Conservation (phyloP, 495 filamentous ascomycete species). For the Darksidea phi region DNA sequence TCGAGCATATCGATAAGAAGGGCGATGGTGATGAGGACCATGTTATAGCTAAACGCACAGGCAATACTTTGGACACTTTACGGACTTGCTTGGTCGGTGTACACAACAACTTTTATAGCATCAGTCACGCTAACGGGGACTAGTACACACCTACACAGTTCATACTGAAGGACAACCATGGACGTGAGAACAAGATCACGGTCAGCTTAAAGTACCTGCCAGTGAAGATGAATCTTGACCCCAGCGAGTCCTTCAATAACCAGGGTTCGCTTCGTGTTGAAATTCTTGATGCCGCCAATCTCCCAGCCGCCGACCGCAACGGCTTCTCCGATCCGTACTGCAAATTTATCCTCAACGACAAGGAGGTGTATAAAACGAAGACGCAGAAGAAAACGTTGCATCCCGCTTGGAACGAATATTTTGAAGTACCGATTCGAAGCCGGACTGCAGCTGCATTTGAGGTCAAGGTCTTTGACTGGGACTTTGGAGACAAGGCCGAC, state of each 20-base stretch:
- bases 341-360: constrained; percentile 85
- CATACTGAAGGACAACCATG: constrained; percentile 69
- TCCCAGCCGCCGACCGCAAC: constrained; percentile 91
- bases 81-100: constrained; percentile 75
- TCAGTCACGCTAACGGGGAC: constrained; percentile 5
- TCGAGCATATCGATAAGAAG: constrained; percentile 70
- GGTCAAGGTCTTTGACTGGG: constrained; percentile 88
- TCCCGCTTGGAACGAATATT: constrained; percentile 93
- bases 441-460: constrained; percentile 82
- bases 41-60: constrained; percentile 76
- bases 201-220: constrained; percentile 94
- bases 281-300: constrained; percentile 79
- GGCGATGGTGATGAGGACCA: constrained; percentile 68
- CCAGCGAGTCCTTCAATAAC: constrained; percentile 96
- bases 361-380: constrained; percentile 88
- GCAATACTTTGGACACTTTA: constrained; percentile 80
- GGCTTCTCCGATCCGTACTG: constrained; percentile 96
- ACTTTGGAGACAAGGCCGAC: constrained; percentile 89
- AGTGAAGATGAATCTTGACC: constrained; percentile 88
- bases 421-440: constrained; percentile 78
- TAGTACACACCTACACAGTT: constrained; percentile 87
- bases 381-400: constrained; percentile 94
- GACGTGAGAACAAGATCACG: constrained; percentile 74
- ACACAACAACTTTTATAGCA: neutral
- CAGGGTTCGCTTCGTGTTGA: constrained; percentile 91